Conservation (phyloP, 2,329 filamentous ascomycete genomes). For the Dactylellina sp. region DNA sequence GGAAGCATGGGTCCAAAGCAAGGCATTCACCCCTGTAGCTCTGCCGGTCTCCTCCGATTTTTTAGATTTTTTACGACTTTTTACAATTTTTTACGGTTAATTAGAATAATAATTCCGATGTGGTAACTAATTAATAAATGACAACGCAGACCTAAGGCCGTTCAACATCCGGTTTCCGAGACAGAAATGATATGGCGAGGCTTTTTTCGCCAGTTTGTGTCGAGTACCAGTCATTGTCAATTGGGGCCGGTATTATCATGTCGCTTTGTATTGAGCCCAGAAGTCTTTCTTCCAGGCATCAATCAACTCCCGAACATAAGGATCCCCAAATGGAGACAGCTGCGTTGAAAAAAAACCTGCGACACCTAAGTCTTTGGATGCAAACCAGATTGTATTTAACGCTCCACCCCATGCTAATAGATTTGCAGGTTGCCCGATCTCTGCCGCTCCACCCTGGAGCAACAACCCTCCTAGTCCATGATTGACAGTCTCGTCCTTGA, state of each 20-base stretch:
- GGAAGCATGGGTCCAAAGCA: too few relatives aligned
- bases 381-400: constrained; percentile 24
- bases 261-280: constrained; percentile 8
- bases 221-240: too few relatives aligned
- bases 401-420: constrained; percentile 17
- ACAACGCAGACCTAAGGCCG: too few relatives aligned
- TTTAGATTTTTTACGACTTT: too few relatives aligned
- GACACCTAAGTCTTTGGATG: constrained; percentile 13
- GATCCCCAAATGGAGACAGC: constrained; percentile 15
- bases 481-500: constrained; percentile 10
- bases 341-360: constrained; percentile 21
- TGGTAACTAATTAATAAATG: too few relatives aligned
- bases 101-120: too few relatives aligned
- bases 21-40: too few relatives aligned
- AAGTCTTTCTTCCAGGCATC: constrained; percentile 27
- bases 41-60: too few relatives aligned
- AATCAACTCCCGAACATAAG: constrained; percentile 1
- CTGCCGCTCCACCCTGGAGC: constrained; percentile 8
- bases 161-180: too few relatives aligned
- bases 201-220: too few relatives aligned
- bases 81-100: too few relatives aligned
- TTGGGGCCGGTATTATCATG: neutral
- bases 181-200: too few relatives aligned
- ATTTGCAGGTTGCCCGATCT: constrained; percentile 10
- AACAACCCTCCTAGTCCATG: constrained; percentile 11